These are phyloP conservation scores for Calonectria pseudoreteaudii DNA, from an alignment of 2,329 filamentous ascomycete species.

Conservation along the genomic window DNA sequence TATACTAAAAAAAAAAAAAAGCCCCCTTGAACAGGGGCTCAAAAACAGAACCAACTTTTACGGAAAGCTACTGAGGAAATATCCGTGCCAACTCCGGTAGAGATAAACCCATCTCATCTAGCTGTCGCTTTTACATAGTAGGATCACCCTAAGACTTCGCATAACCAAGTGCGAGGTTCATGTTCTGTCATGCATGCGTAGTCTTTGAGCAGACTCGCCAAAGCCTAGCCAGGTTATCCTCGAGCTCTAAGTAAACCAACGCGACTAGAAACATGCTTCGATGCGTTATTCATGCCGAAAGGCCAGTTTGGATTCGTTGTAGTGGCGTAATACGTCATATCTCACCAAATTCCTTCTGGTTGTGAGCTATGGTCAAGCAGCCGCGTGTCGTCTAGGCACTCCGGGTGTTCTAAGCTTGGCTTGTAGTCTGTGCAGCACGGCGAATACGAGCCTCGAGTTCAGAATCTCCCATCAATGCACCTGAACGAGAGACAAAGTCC, in stretches of 20 bases:
- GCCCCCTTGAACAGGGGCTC: neutral
- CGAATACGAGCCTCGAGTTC: neutral
- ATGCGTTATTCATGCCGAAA: neutral
- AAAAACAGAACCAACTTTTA: neutral
- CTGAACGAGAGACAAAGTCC: neutral
- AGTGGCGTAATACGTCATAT: neutral
- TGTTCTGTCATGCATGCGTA: neutral
- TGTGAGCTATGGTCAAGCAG: neutral
- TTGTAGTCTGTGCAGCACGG: neutral
- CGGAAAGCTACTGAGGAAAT: neutral
- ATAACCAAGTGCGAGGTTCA: neutral
- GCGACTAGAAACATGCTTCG: neutral
- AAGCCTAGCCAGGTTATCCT: neutral
- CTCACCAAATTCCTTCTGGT: neutral
- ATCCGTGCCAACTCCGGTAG: neutral
- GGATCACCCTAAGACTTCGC: neutral
- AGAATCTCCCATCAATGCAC: neutral
- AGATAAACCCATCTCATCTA: neutral
- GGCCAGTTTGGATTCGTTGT: neutral
- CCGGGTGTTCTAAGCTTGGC: no score
- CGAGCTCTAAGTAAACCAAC: neutral
- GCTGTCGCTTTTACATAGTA: neutral
- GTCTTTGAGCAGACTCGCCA: neutral
- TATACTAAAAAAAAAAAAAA: neutral
- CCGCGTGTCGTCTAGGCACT: neutral